Conservation (phyloP, 805 yeast species). For the Grigorovia humatica region DNA sequence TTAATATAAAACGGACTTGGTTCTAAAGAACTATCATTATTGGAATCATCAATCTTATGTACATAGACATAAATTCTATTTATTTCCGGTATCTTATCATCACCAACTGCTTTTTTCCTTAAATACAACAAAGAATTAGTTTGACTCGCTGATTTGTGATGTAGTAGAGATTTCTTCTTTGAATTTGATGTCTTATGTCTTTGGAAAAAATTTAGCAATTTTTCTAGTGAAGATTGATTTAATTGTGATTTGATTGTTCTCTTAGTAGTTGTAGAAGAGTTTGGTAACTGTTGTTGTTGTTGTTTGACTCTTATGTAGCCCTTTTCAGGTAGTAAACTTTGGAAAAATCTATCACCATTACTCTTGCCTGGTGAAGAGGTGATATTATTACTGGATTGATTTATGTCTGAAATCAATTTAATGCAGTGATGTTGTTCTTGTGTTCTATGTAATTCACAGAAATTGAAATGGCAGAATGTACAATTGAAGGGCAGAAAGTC, state of each 20-base stretch:
- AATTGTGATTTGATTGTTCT: constrained; percentile 7
- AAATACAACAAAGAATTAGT: constrained; percentile 10
- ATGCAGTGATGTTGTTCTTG: constrained; percentile 22
- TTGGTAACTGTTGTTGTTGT: background rate
- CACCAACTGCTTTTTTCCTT: constrained; percentile 22
- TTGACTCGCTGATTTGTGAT: constrained; percentile 3
- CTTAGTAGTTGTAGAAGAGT: too few species aligned
- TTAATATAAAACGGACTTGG: constrained; percentile 15
- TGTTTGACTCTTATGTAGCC: constrained; percentile 16
- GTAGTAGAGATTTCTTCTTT: background rate
- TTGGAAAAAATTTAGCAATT: constrained; percentile 19
- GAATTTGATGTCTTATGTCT: constrained; percentile 5
- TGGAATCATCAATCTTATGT: constrained; percentile 12
- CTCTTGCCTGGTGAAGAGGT: background rate
- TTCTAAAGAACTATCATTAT: constrained; percentile 4
- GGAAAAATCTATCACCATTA: constrained; percentile 16
- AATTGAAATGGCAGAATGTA: constrained; percentile 19
- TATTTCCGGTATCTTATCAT: constrained; percentile 15
- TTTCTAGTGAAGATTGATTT: constrained; percentile 18
- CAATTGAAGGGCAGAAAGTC: constrained; percentile 29
- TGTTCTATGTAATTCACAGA: constrained; percentile 22
- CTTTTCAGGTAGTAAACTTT: constrained; percentile 23
- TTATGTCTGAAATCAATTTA: constrained; percentile 3
- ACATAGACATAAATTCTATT: constrained; percentile 22
- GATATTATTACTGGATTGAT: background rate